Conservation (phyloP, 2,329 filamentous ascomycete genomes). For the Diaporthe citrichinensis region DNA sequence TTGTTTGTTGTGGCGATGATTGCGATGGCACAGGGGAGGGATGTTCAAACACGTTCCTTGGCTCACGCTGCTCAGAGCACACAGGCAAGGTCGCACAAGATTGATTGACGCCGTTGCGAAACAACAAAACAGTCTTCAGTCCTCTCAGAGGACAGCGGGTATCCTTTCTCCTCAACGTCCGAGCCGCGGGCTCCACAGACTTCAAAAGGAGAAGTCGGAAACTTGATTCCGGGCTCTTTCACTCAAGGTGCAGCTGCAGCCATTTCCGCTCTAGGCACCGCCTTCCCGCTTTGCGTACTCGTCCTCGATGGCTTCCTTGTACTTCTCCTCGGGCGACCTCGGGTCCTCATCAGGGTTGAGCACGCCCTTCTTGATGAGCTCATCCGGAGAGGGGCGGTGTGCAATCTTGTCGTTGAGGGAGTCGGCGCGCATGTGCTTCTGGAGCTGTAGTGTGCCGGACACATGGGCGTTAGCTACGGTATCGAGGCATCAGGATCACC, state of each 20-base stretch:
- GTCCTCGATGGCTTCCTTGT: constrained; percentile 73
- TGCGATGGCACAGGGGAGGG: not conserved
- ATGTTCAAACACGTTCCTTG: not conserved
- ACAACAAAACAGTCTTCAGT: constrained; percentile 1
- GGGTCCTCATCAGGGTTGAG: constrained; percentile 73
- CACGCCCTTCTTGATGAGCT: constrained; percentile 84
- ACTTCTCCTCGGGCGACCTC: constrained; percentile 68
- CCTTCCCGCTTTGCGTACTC: constrained; percentile 76
- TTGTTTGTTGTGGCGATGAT: not conserved
- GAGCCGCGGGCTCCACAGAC: not conserved
- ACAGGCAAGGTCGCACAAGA: not conserved
- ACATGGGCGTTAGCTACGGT: not conserved
- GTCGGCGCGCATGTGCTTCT: constrained; percentile 90
- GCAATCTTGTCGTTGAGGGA: constrained; percentile 89
- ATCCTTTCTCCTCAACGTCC: not conserved
- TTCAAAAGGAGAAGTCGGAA: not conserved
- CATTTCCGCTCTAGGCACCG: constrained; percentile 62
- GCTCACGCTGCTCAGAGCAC: constrained; percentile 1
- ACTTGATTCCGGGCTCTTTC: not conserved
- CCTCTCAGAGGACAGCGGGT: not conserved
- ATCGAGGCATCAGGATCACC: not conserved
- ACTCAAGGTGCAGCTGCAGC: not conserved
- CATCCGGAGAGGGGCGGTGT: constrained; percentile 81
- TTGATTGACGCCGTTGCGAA: constrained; percentile 13
- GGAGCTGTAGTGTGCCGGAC: constrained; percentile 64